phyloP scores from a whole-genome alignment of 345 rosid genomes.

The Salix purpurea region DNA sequence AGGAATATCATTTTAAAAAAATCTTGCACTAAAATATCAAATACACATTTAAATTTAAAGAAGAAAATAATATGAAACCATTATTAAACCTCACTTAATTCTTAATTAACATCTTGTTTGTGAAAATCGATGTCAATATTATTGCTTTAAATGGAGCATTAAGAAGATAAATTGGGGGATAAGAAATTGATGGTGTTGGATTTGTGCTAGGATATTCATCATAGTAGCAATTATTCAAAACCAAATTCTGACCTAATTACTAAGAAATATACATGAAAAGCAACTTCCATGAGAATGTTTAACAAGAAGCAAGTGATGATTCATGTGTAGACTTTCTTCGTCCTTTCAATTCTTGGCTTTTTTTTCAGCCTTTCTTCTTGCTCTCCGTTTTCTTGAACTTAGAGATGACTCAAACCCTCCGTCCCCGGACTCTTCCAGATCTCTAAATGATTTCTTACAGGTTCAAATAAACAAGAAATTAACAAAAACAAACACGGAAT shows the following conservation, averaged over 20 bases:
- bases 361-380: conserved; percentile 46
- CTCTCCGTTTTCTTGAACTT: conserved; percentile 55
- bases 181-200: too few species aligned
- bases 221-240: background rate
- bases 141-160: background rate
- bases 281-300: background rate
- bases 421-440: conserved; percentile 41
- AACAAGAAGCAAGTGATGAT: background rate
- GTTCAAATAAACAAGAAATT: background rate
- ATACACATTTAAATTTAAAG: too few species aligned
- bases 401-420: conserved; percentile 41
- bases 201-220: too few species aligned
- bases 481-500: background rate
- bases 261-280: background rate
- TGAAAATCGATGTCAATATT: too few species aligned
- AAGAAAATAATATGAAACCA: too few species aligned
- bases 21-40: too few species aligned
- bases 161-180: background rate
- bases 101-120: too few species aligned
- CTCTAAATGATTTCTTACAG: conserved; percentile 56
- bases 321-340: too few species aligned
- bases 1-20: too few species aligned
- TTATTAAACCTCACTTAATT: too few species aligned
- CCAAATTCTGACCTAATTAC: background rate
- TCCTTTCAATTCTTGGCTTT: conserved; percentile 4